Evolutionary conservation across 139 green algal species (phyloP).

Genomic region (Micractinium sp.): DNA sequence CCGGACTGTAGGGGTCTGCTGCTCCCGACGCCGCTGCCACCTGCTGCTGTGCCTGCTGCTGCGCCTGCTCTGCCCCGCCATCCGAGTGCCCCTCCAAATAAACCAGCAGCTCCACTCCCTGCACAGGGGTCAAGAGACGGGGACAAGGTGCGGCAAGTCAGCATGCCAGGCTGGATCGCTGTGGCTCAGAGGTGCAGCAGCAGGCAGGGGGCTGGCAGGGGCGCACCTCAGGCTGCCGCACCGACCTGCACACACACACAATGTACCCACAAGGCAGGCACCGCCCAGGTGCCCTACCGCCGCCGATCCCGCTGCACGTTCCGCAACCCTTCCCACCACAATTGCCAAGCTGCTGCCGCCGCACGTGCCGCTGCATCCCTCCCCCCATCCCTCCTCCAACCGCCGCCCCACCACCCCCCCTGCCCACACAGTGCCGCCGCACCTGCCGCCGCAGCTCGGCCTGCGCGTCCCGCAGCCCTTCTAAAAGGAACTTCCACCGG

Average conservation of each 20-base stretch:
- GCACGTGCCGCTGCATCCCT: background rate
- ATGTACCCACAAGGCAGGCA: too few relatives aligned
- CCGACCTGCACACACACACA: too few relatives aligned
- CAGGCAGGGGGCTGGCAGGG: too few relatives aligned
- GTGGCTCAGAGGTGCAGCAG: background rate
- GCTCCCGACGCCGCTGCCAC: background rate
- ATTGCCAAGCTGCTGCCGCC: background rate
- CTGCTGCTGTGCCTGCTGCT: background rate
- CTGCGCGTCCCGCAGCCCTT: slow-evolving; percentile 19
- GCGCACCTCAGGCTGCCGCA: too few relatives aligned
- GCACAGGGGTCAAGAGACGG: background rate
- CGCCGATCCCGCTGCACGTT: too few relatives aligned
- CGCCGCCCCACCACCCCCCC: background rate
- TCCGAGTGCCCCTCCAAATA: slow-evolving; percentile 7
- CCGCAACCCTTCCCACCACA: background rate
- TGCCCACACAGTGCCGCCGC: background rate
- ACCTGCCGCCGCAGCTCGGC: slow-evolving; percentile 23
- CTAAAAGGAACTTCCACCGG: background rate
- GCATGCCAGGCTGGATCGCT: background rate
- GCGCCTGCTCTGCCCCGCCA: background rate
- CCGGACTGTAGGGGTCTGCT: background rate
- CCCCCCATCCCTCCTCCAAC: background rate
- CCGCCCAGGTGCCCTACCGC: too few relatives aligned
- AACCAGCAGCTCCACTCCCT: slow-evolving; percentile 20
- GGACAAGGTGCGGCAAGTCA: too few relatives aligned